Conservation (phyloP, 2,329 filamentous ascomycete species). For the Graphium sp. region DNA sequence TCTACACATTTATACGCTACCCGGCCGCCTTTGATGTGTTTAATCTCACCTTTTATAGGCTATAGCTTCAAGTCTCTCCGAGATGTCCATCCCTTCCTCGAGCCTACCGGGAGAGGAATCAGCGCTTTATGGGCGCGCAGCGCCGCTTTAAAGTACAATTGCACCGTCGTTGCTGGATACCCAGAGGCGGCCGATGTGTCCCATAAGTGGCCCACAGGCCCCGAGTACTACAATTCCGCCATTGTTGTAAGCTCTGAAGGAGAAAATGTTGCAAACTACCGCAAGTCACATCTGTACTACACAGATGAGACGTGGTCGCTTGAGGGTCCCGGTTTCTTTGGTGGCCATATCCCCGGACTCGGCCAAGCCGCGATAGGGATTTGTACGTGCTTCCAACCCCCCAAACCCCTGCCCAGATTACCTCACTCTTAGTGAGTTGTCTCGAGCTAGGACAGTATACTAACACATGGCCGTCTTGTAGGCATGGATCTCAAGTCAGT, state of each 20-base stretch:
- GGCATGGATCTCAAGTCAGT: slow-evolving; percentile 45
- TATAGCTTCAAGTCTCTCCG: slow-evolving; percentile 62
- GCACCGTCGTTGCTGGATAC: slow-evolving; percentile 55
- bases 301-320: slow-evolving; percentile 42
- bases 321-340: slow-evolving; percentile 35
- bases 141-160: slow-evolving; percentile 48
- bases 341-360: slow-evolving; percentile 23
- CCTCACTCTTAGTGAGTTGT: too few relatives aligned
- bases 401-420: too few relatives aligned
- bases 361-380: slow-evolving; percentile 41
- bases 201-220: slow-evolving; percentile 27
- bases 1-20: too few relatives aligned
- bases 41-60: too few relatives aligned
- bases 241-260: slow-evolving; percentile 41
- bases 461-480: neutral
- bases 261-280: slow-evolving; percentile 42
- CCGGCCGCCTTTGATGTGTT: too few relatives aligned
- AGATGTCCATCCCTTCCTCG: slow-evolving; percentile 53
- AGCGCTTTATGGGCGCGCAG: slow-evolving; percentile 55
- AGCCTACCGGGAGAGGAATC: slow-evolving; percentile 47
- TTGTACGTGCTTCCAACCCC: slow-evolving; percentile 15
- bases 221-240: slow-evolving; percentile 36
- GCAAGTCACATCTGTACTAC: slow-evolving; percentile 39
- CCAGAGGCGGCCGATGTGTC: slow-evolving; percentile 47
- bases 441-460: neutral